Conservation (phyloP, 2,329 filamentous ascomycete genomes). For the Aspergillus quadricinctus region DNA sequence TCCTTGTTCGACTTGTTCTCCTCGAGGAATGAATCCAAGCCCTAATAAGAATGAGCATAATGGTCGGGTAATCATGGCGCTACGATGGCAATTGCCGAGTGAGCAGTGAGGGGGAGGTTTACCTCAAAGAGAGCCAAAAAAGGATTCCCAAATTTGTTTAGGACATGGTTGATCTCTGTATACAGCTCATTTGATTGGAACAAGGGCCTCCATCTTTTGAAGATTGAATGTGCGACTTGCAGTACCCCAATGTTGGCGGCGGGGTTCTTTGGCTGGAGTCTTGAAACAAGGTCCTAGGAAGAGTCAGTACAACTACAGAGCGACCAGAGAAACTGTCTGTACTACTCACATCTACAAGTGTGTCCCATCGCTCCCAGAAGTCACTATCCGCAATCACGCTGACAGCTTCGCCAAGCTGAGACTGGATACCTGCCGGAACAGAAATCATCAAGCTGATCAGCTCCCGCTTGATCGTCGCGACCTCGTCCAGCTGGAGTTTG, state of each 20-base stretch:
- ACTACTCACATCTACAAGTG: constrained; percentile 69
- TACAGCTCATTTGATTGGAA: constrained; percentile 91
- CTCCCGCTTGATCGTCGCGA: constrained; percentile 86
- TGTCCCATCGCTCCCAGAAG: constrained; percentile 95
- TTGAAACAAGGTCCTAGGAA: constrained; percentile 73
- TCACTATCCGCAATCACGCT: constrained; percentile 97
- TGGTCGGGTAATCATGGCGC: background rate
- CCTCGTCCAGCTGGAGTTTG: constrained; percentile 78
- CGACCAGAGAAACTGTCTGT: background rate
- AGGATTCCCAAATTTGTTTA: constrained; percentile 75
- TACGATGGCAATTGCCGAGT: background rate
- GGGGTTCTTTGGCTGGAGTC: constrained; percentile 75
- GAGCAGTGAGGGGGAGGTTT: constrained; percentile 24
- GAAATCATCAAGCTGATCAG: constrained; percentile 95
- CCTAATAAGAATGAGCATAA: constrained; percentile 29
- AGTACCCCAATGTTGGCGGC: constrained; percentile 89
- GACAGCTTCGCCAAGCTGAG: constrained; percentile 92
- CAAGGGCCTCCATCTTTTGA: constrained; percentile 89
- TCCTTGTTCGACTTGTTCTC: constrained; percentile 71
- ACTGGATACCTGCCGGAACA: constrained; percentile 80
- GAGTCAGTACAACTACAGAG: constrained; percentile 1
- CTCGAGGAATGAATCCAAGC: constrained; percentile 56
- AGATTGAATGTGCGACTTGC: constrained; percentile 97
- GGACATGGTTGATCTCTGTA: constrained; percentile 93
- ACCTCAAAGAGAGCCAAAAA: constrained; percentile 77